Evolutionary conservation across 108 stramenopile species (phyloP), one percentile per base, ranked within the genome.

Genomic region (Discostella stelligeroides): DNA sequence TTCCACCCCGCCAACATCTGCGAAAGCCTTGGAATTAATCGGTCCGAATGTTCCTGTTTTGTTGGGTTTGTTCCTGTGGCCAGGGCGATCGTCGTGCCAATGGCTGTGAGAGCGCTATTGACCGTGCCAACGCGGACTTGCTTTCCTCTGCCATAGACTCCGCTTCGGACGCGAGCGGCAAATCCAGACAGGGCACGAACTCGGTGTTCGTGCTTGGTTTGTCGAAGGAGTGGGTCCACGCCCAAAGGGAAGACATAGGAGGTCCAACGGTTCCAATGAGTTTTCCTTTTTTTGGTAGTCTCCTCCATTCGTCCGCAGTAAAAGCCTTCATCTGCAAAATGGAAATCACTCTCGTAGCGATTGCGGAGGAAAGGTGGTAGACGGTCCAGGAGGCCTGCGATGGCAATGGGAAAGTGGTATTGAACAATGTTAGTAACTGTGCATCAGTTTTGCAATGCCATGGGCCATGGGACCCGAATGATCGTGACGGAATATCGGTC

Each of bases 311-410:
- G n/a, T 17, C 67, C 67, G 55, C 28, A 11, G 37, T 24, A 43
- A 46, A 57, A 57, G 4, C 37, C 67, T 45, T 20, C 24, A 54
- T 56, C 67, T 18, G 67, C 37, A 58, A 53, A 21, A 68, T 5
- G 8, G 67, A 57, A 68, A 28, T 56, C 54, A 68, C 38, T 5
- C 27, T 56, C 23, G 55, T 68, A 68, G 17, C 14, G 4, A 58
- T 47, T 13, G 13, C 25, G 2, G 23, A 39, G 28, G 54, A 28
- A 25, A 29, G 25, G 23, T 39, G 55, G 43, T 55, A 68, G 0
- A 46, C 55, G 7, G 42, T 68, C 56, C 67, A 68, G 29, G 56
- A 68, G 41, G 23, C 41, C 67, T 68, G 68, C 0, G 37, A 20
- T 7, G 68, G 68, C 0, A 70, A n/a, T 0, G 68, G 68, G n/a